phyloP scores from a whole-genome alignment of 2,329 filamentous ascomycete genomes.

The Fusarium anthophilum region DNA sequence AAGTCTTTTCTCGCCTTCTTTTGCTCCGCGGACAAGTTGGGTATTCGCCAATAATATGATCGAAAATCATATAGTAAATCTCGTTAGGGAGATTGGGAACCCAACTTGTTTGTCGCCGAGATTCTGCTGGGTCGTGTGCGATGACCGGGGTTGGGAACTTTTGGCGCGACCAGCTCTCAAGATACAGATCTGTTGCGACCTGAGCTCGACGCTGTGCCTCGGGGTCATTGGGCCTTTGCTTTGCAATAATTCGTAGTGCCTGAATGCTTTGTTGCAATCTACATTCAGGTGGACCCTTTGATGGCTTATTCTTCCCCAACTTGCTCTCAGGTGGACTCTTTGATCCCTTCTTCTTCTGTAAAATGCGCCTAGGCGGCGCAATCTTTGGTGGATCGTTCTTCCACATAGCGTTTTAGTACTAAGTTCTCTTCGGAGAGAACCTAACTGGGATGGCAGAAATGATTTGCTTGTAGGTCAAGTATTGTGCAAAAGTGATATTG shows the following conservation, averaged over 20 bases:
- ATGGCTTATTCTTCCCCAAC: neutral
- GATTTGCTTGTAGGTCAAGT: neutral
- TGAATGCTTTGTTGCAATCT: neutral
- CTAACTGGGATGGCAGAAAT: neutral
- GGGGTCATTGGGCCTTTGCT: neutral
- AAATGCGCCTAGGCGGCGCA: too few species aligned
- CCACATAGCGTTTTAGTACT: neutral
- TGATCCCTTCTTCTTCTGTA: too few species aligned
- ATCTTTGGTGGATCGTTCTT: neutral
- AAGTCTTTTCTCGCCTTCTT: neutral
- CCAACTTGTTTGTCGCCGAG: too few species aligned
- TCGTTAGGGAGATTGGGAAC: neutral
- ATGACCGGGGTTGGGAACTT: neutral
- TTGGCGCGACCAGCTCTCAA: neutral
- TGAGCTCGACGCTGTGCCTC: constrained; percentile 6
- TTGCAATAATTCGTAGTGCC: neutral
- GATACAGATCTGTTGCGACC: constrained; percentile 3
- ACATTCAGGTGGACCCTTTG: too few species aligned
- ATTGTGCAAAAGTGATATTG: neutral
- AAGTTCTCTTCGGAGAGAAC: neutral
- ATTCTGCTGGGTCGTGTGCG: neutral
- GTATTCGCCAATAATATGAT: neutral
- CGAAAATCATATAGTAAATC: constrained; percentile 7
- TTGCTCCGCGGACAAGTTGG: neutral
- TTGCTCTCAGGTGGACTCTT: too few species aligned